Base-by-base conservation (phyloP, 345 rosid genomes). In the Ricinus communis region DNA sequence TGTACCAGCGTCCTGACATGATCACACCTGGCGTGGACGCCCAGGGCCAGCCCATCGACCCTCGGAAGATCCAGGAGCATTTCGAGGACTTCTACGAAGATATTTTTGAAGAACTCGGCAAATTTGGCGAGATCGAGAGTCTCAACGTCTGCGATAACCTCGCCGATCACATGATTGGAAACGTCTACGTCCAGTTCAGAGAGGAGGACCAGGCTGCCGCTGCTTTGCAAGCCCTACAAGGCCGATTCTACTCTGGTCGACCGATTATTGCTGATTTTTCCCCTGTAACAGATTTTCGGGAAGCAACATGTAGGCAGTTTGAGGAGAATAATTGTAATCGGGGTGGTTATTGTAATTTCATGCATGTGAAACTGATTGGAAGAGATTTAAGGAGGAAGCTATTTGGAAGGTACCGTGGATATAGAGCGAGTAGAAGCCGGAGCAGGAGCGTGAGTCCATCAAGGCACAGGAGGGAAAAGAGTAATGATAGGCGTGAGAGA, bases 171-270 rank as follows among this genome's bases (percentile, higher is more conserved):
- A 90, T 92, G 97, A 87, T 90, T 56, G 97, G 96, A 15, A 91
- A 91, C 51, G 97, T 93, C 2, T 93, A 93, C 72, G 96, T 89
- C 52, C 96, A 82, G 85, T 93, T 93, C 66, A 84, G 79, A 74
- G 94, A 93, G 79, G 98, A 93, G 73, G 98, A 93, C 15, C 93
- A 93, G 69, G 98, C 98, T 3, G 97, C 96, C 0, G 91, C 90
- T 0, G 96, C 96, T 11, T 57, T 91, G 40, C 89, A 90, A 69
- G 89, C 90, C 51, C 69, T 93, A 45, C 91, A 88, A 64, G 97
- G 97, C 7, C 75, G 97, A 65, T 93, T 85, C 65, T 93, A 93
- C 71, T 85, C 96, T 0, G 97, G 94, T 1, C 92, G 96, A n/a
- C 97, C 97, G 1, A 91, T 93, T 45, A 89, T 93, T 27, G 96